phyloP scores from a whole-genome alignment of 805 yeast genomes.

The Cyberlindnera mississippiensis region DNA sequence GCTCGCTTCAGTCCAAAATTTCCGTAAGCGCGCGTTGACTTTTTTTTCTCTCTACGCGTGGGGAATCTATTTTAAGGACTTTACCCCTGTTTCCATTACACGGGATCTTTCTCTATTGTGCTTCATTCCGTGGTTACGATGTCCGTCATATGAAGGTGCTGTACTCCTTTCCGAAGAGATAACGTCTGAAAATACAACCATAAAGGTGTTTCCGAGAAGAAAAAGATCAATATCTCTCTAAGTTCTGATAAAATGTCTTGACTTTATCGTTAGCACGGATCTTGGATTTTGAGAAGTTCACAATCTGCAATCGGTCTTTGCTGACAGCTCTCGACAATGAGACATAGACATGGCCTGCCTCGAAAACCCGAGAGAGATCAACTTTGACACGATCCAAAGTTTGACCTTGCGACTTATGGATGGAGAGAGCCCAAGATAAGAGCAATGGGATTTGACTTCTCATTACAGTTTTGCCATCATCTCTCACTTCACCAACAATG shows the following conservation, averaged over 20 bases:
- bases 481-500: constrained; percentile 32
- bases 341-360: constrained; percentile 81
- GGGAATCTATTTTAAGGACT: too few relatives aligned
- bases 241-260: constrained; percentile 50
- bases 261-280: constrained; percentile 62
- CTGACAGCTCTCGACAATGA: constrained; percentile 77
- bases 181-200: too few relatives aligned
- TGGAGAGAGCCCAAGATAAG: constrained; percentile 79
- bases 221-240: constrained; percentile 26
- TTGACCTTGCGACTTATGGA: constrained; percentile 85
- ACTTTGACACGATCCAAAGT: constrained; percentile 68
- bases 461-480: constrained; percentile 24
- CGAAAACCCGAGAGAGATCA: constrained; percentile 63
- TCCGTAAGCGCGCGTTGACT: too few relatives aligned
- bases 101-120: too few relatives aligned
- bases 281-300: constrained; percentile 56
- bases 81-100: too few relatives aligned
- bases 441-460: constrained; percentile 66
- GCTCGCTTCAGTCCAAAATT: too few relatives aligned
- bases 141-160: too few relatives aligned
- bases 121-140: too few relatives aligned
- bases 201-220: too few relatives aligned
- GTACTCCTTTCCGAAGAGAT: too few relatives aligned
- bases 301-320: constrained; percentile 59
- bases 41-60: too few relatives aligned